Conservation (phyloP, 352 stramenopile species). For the Saprolegnia parasitica region DNA sequence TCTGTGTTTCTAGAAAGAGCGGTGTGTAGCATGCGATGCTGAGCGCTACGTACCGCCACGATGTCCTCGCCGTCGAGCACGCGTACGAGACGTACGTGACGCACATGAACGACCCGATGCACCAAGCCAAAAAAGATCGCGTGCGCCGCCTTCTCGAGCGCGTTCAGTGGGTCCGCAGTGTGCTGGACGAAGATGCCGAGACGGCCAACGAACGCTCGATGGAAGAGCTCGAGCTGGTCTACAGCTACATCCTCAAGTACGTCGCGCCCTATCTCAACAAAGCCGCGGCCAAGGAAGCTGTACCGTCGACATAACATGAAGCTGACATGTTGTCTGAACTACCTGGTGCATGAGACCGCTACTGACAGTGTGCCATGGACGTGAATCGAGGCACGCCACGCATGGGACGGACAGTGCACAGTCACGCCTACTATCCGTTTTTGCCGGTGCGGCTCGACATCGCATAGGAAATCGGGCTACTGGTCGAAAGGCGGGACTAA, state of each 20-base stretch:
- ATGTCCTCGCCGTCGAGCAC: constrained; percentile 73
- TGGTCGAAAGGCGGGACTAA: too few relatives aligned
- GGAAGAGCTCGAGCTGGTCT: constrained; percentile 76
- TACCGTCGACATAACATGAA: too few relatives aligned
- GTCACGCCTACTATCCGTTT: too few relatives aligned
- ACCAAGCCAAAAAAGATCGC: constrained; percentile 80
- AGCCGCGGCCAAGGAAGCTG: constrained; percentile 4
- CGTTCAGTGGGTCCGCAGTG: constrained; percentile 62
- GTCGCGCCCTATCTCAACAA: constrained; percentile 82
- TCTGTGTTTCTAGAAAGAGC: background rate
- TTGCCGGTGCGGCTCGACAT: too few relatives aligned
- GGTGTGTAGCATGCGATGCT: constrained; percentile 48
- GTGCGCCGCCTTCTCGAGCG: constrained; percentile 71
- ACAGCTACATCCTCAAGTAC: constrained; percentile 85
- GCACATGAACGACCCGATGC: constrained; percentile 77
- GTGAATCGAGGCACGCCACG: too few relatives aligned
- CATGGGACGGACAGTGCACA: too few relatives aligned
- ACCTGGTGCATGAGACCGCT: too few relatives aligned
- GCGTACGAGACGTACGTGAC: constrained; percentile 81
- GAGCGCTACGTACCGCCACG: constrained; percentile 67
- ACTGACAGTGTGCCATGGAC: too few relatives aligned
- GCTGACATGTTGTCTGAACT: too few relatives aligned
- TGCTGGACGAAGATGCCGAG: constrained; percentile 67
- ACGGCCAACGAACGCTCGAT: constrained; percentile 65
- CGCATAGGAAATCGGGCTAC: too few relatives aligned